Evolutionary conservation across 2,329 filamentous ascomycete genomes (phyloP).

Genomic region (Sporothrix curviconia): DNA sequence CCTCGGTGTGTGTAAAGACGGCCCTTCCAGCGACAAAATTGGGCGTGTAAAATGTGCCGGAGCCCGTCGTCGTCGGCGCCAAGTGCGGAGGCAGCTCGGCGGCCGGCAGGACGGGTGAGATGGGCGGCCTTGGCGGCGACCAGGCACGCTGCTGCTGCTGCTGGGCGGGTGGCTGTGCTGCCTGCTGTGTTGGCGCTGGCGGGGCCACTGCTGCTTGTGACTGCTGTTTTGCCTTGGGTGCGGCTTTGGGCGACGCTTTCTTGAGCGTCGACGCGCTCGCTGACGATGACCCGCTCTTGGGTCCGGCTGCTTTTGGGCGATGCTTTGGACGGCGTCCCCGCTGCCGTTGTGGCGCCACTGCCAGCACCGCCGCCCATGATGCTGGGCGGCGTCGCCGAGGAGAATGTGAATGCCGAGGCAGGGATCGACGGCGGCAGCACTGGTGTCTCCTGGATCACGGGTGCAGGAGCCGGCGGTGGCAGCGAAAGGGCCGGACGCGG

Average conservation of each 20-base stretch:
- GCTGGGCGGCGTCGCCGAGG: background rate
- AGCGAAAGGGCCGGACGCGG: background rate
- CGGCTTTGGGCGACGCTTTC: background rate
- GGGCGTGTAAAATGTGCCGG: conserved; percentile 19
- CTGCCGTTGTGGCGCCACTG: background rate
- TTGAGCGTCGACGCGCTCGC: background rate
- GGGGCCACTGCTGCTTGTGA: background rate
- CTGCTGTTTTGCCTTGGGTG: background rate
- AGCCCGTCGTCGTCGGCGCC: conserved; percentile 30
- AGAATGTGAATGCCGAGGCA: background rate
- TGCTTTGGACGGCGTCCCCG: background rate
- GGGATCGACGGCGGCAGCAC: conserved; percentile 17
- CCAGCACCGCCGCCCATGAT: background rate
- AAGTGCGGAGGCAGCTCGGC: conserved; percentile 26
- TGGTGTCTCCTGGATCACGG: conserved; percentile 13
- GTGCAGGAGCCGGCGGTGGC: conserved; percentile 1
- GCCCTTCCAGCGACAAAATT: conserved; percentile 18
- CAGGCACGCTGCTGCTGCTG: conserved; percentile 26
- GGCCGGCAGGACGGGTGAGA: conserved; percentile 48
- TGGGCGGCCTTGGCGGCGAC: conserved; percentile 43
- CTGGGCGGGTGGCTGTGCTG: background rate
- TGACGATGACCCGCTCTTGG: background rate
- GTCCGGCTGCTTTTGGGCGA: background rate
- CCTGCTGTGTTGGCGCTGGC: background rate
- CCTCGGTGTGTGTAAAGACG: conserved; percentile 15